phyloP scores from a whole-genome alignment of 2,329 filamentous ascomycete species.

The Monosporascus sp. region DNA sequence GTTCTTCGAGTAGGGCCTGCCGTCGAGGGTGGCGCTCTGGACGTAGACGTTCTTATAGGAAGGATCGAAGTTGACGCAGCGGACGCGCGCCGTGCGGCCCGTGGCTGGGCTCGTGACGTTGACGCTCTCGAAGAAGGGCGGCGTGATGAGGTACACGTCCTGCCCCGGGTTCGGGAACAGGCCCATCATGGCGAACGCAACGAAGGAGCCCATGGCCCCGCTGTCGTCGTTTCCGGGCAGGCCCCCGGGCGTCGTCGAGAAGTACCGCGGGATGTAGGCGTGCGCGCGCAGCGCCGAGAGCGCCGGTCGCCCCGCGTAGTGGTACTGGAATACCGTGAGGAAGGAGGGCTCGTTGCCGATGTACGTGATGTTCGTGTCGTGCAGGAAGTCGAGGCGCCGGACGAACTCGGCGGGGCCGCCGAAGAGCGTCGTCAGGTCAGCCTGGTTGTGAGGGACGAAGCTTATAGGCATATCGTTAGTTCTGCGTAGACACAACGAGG shows the following conservation, averaged over 20 bases:
- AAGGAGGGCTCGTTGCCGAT: conserved; percentile 53
- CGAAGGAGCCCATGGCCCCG: conserved; percentile 65
- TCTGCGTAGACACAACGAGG: neutral
- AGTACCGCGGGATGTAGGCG: conserved; percentile 60
- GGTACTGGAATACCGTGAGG: conserved; percentile 56
- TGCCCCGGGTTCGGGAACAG: conserved; percentile 65
- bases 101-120: conserved; percentile 53
- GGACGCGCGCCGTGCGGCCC: conserved; percentile 53
- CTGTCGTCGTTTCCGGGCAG: conserved; percentile 67
- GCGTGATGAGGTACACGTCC: conserved; percentile 64
- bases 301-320: conserved; percentile 61
- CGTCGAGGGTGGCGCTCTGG: conserved; percentile 59
- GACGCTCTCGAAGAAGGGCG: conserved; percentile 60
- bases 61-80: conserved; percentile 57
- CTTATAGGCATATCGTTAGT: conserved; percentile 13
- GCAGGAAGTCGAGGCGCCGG: conserved; percentile 56
- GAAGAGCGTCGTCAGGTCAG: conserved; percentile 49
- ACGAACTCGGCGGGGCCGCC: conserved; percentile 55
- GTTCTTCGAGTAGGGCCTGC: conserved; percentile 54
- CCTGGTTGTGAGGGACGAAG: conserved; percentile 50
- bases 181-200: conserved; percentile 63
- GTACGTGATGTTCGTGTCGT: conserved; percentile 59
- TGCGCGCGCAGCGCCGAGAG: conserved; percentile 50
- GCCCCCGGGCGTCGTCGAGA: conserved; percentile 52
- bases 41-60: conserved; percentile 55